Evolutionary conservation across 148 eudicot genomes (phyloP), one percentile per base, ranked within the genome.

Genomic region (Pouteria glomerata): DNA sequence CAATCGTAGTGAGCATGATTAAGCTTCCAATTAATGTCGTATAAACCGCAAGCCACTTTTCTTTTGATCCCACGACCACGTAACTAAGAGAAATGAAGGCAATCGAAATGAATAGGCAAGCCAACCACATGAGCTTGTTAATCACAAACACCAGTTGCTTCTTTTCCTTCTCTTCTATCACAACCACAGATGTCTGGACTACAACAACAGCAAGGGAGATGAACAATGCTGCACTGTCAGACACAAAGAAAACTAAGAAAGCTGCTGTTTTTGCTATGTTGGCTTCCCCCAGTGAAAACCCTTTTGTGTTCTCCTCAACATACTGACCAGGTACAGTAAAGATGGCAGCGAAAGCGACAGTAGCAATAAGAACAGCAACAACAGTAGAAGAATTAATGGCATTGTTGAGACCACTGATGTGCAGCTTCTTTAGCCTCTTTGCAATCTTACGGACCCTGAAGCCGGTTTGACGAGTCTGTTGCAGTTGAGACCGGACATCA

Each of bases 51-150:
- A 95, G 87, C 98, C 98, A 89, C 76, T 45, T 81, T 26, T 79
- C 87, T 14, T 82, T 84, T 1, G 72, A 57, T 18, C 98, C 98
- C 37, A 95, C 97, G 60, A 91, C 98, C 53, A 95, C 82, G 58
- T 89, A 95, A 27, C 93, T 81, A 33, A 95, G 86, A 26, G 98
- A 80, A 27, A 95, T 91, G 75, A 91, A 91, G 69, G 97, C 85
- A 30, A 91, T 71, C 1, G 98, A 95, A 70, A 95, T 95, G 70
- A 77, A 86, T 5, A 95, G 79, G 76, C 98, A 95, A 58, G 98
- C 98, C 57, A 81, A 70, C 98, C 98, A 95, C 98, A 95, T 95
- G 42, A 95, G 90, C 83, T 95, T 95, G 85, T 95, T 95, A 34
- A 95, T 95, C 69, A 91, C 96, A 77, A 88, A 91, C 90, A 95